Percentiles rank a stretch among this genome's conserved stretches.
These are phyloP conservation scores for Rosa persica DNA, from an alignment of 306 rosid species.

Conservation along the genomic window DNA sequence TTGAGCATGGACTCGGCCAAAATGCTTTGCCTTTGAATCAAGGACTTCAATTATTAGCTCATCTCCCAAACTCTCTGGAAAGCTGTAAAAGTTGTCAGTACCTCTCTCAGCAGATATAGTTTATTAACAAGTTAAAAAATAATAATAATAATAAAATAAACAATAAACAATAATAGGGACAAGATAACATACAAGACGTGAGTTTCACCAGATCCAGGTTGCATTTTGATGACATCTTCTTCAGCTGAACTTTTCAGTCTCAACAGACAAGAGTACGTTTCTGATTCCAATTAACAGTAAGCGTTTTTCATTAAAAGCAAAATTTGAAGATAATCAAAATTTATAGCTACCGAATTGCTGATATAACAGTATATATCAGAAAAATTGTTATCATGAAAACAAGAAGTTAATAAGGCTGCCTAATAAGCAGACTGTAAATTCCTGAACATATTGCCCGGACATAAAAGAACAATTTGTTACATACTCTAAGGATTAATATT, in stretches of 20 bases:
- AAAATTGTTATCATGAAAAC: constrained; percentile 3
- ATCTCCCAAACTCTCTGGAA: constrained; percentile 95
- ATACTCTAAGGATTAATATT: background rate
- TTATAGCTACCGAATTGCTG: background rate
- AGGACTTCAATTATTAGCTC: constrained; percentile 86
- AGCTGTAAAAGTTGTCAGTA: constrained; percentile 72
- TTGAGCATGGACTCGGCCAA: constrained; percentile 79
- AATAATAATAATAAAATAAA: background rate
- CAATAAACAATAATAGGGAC: constrained; percentile 13
- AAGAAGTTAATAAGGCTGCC: background rate
- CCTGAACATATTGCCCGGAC: background rate
- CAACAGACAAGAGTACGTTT: constrained; percentile 68
- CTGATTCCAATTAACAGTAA: constrained; percentile 47
- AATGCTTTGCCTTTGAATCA: constrained; percentile 88
- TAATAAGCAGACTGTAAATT: background rate
- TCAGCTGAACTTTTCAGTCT: constrained; percentile 84
- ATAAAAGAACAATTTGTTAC: background rate
- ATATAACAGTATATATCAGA: constrained; percentile 8
- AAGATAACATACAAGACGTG: constrained; percentile 75
- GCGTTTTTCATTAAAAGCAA: background rate
- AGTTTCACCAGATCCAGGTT: constrained; percentile 91
- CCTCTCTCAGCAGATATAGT: constrained; percentile 27
- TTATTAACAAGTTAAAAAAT: background rate
- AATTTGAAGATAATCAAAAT: background rate
- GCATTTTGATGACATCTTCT: constrained; percentile 82